Evolutionary conservation across 2,329 filamentous ascomycete species (phyloP), one percentile per base, ranked within the genome.

Genomic region (Fusarium goolgardi): DNA sequence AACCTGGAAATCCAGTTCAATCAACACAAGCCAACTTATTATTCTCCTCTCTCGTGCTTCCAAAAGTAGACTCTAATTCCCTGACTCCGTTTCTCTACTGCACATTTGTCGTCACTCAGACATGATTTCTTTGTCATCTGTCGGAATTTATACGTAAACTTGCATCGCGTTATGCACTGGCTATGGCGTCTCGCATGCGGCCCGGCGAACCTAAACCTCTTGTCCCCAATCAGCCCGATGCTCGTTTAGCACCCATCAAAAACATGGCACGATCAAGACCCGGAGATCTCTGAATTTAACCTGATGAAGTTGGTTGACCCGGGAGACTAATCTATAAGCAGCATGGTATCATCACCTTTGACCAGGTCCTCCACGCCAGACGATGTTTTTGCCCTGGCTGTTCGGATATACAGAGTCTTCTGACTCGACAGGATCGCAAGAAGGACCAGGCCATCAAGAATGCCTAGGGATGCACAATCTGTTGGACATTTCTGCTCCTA

Each of bases 131-230:
- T 27, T 31, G 13, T 37, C 9, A 27, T 37, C 31, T 29, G 11
- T 11, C 32, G 23, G 47, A 39, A 7, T 50, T 50, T 37, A 29
- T 20, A 50, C 13, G n/a, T 43, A 20, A 45, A 20, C 18, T n/a
- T 29, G 43, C 18, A 15, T 15, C 25, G 6, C 11, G 6, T 29
- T 32, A 15, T 31, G 7, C n/a, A 21, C 37, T 27, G 35, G 41
- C 21, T 27, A 47, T 32, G 47, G 55, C 55, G 55, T 50, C 31
- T 59, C 37, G 16, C 47, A 15, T 43, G 43, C 37, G 37, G 55
- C 35, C 23, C 39, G 37, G 31, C 27, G 32, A 62, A 59, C 29
- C 43, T 32, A 45, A 29, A 12, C 40, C 27, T 21, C 45, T 40
- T 9, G 16, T 12, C 18, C n/a, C 20, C 47, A 40, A 44, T 23